Evolutionary conservation across 371 early-diverging fungal genomes (phyloP).

Genomic region (Mucor lusitanicus): DNA sequence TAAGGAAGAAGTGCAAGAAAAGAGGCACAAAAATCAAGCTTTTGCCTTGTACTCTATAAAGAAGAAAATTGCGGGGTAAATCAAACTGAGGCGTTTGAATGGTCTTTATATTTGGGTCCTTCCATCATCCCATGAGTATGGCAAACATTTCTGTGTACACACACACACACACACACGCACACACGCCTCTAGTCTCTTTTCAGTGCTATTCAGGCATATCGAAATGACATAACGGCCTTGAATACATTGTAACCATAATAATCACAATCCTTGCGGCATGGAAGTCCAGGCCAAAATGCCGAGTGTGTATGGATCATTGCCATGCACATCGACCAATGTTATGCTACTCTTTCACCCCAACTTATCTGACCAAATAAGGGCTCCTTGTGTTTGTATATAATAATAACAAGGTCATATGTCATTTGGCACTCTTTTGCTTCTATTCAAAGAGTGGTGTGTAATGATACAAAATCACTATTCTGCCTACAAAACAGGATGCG

Average conservation of each 20-base stretch:
- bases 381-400: conserved; percentile 3
- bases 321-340: neutral
- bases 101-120: neutral
- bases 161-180: neutral
- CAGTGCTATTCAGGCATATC: neutral
- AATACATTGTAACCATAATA: neutral
- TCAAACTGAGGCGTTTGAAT: conserved; percentile 9
- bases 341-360: neutral
- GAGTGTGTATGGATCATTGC: neutral
- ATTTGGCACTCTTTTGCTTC: neutral
- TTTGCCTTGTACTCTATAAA: neutral
- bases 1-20: conserved; percentile 2
- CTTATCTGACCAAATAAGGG: conserved; percentile 14
- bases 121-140: conserved; percentile 12
- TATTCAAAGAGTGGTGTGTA: neutral
- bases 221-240: neutral
- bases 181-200: neutral
- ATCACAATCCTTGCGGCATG: neutral
- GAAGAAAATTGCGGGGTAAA: conserved; percentile 21
- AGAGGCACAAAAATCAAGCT: conserved; percentile 5
- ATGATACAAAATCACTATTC: neutral
- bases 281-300: neutral
- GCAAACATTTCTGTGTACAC: conserved; percentile 8
- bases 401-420: conserved; percentile 13
- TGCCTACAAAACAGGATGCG: neutral